Base-by-base conservation (phyloP, 192 early-diverging fungal species). In the Coemansia sp. region DNA sequence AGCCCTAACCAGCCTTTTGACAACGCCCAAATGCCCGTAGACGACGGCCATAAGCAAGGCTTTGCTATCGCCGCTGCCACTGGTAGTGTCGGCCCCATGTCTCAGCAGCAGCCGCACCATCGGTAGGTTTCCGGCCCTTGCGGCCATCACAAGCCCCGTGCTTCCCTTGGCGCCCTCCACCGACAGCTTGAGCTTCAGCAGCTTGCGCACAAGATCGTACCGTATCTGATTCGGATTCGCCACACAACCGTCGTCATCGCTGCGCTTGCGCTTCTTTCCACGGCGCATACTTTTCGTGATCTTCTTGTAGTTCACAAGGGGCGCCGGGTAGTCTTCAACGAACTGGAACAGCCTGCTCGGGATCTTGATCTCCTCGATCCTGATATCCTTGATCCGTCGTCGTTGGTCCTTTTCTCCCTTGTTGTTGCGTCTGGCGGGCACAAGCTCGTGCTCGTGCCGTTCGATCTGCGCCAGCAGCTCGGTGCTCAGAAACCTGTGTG, bases 21-120 rank as follows among this genome's bases (percentile, higher is more conserved):
- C 73, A 0, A 81, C 61, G 13, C 62, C 70, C 29, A 76, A 52
- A 19, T 81, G 79, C 0, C 79, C 79, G 42, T 74, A 68, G 20
- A 76, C 74, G 4, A 81, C 70, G 0, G 79, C 79, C 79, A 81
- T 50, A 19, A 76, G 56, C 53, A 81, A 46, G 13, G 79, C 79
- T 67, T 76, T 81, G 59, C 72, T 81, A 29, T 74, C 77, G 29
- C 71, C 69, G 9, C 53, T 69, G 23, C 20, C 20, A 11, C 8
- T 52, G 49, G 23, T 11, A 2, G 49, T 25, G 57, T 74, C 72
- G 0, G 77, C 72, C 3, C 77, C 77, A 22, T 73, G 61, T 22
- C 67, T 80, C 49, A 80, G 61, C 45, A 80, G 62, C 54, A 79
- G 35, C 11, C 65, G 58, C 10, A 74, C 69, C 76, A 79, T 74